Conservation (phyloP, 1,284 basidiomycete genomes). For the Thelephora terrestris region DNA sequence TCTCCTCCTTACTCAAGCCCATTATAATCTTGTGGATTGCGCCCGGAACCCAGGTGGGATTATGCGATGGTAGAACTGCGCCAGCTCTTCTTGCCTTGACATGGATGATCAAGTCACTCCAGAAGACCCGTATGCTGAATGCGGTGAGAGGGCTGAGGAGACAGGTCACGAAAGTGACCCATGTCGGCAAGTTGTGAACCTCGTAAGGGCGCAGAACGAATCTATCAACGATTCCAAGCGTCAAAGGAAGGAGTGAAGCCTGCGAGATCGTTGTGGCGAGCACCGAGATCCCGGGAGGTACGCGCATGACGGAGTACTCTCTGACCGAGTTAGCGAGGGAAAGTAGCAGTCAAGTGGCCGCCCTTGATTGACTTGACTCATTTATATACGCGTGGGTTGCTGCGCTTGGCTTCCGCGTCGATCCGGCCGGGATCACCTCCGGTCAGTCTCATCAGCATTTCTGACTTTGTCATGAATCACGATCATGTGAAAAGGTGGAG, state of each 20-base stretch:
- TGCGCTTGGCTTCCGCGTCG: too few species aligned
- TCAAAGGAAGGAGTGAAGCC: not conserved
- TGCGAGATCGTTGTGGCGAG: not conserved
- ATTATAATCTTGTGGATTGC: not conserved
- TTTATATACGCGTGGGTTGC: too few species aligned
- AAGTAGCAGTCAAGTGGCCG: too few species aligned
- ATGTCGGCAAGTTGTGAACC: not conserved
- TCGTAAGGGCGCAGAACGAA: not conserved
- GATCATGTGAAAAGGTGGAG: too few species aligned
- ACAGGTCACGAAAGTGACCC: not conserved
- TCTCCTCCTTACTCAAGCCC: not conserved
- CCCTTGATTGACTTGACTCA: too few species aligned
- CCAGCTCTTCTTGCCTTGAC: not conserved
- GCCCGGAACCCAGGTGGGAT: not conserved
- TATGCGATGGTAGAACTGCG: not conserved
- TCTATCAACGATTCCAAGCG: not conserved
- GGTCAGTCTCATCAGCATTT: too few species aligned
- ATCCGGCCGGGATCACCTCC: too few species aligned
- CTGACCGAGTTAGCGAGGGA: too few species aligned
- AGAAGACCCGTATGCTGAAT: not conserved
- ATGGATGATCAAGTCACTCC: not conserved
- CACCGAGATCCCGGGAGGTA: not conserved
- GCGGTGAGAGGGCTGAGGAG: not conserved
- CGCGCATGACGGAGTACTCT: too few species aligned
- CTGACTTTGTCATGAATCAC: too few species aligned